A percentile compares a stretch with the other conserved stretches of the same genome.
Evolutionary conservation across 2,329 filamentous ascomycete genomes (phyloP).

Genomic region (Chaetomium sp.): DNA sequence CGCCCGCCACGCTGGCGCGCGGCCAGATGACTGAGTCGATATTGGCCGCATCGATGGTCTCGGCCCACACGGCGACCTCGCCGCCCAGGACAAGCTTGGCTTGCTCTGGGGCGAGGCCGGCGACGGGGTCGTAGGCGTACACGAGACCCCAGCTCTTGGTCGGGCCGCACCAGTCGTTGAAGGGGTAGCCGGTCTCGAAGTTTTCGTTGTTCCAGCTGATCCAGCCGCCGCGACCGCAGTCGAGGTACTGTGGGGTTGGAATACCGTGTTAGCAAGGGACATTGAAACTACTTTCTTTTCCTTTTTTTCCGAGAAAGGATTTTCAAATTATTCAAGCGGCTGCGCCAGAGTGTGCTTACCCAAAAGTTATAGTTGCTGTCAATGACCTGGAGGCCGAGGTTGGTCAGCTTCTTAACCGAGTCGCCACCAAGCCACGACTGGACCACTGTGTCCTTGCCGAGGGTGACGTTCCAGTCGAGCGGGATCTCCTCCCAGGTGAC

Average conservation of each 20-base stretch:
- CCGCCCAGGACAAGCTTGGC: constrained; percentile 70
- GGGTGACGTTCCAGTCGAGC: constrained; percentile 66
- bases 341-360: constrained; percentile 40
- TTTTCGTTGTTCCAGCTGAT: constrained; percentile 60
- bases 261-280: not conserved
- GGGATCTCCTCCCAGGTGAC: constrained; percentile 88
- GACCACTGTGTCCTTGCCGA: constrained; percentile 65
- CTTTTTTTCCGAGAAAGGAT: not conserved
- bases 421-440: constrained; percentile 69
- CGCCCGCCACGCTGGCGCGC: constrained; percentile 63
- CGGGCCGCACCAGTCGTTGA: constrained; percentile 74
- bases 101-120: constrained; percentile 52
- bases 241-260: constrained; percentile 55
- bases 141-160: constrained; percentile 75
- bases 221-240: constrained; percentile 77
- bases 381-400: constrained; percentile 62
- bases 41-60: constrained; percentile 69
- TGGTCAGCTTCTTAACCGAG: constrained; percentile 54
- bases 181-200: constrained; percentile 56
- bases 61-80: constrained; percentile 75
- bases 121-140: constrained; percentile 72
- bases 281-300: no score
- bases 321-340: not conserved
- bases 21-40: constrained; percentile 76
- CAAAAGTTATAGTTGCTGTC: constrained; percentile 72